These are phyloP conservation scores for Panicum miliaceum DNA, from an alignment of 176 grass and related monocot genomes.

Conservation along the genomic window DNA sequence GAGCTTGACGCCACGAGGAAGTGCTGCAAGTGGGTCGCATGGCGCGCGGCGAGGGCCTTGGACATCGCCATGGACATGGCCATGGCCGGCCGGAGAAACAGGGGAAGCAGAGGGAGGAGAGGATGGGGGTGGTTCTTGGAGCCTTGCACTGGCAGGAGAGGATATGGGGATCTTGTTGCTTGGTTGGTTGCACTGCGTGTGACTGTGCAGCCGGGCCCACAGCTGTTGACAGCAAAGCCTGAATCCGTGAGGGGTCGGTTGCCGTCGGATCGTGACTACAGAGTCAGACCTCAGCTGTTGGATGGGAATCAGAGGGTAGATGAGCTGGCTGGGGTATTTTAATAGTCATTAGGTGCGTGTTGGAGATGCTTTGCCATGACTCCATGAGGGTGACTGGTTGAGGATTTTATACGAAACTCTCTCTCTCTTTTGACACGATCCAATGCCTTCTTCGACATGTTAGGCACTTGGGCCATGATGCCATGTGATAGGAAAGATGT, in stretches of 20 bases:
- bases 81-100: constrained; percentile 12
- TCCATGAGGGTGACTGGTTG: constrained; percentile 21
- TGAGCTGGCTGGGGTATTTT: background rate
- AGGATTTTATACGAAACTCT: constrained; percentile 22
- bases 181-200: constrained; percentile 14
- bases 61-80: constrained; percentile 46
- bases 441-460: background rate
- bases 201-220: constrained; percentile 17
- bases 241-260: background rate
- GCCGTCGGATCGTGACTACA: constrained; percentile 2
- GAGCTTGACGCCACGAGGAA: constrained; percentile 20
- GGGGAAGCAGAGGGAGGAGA: constrained; percentile 4
- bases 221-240: constrained; percentile 7
- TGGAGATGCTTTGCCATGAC: constrained; percentile 3
- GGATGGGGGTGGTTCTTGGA: constrained; percentile 6
- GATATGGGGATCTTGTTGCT: constrained; percentile 47
- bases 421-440: background rate
- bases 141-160: constrained; percentile 4
- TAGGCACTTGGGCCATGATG: background rate
- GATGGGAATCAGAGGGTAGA: constrained; percentile 17
- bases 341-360: constrained; percentile 2
- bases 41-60: constrained; percentile 31
- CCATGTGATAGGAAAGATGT: constrained; percentile 24
- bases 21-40: constrained; percentile 16
- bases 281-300: background rate